Conservation (phyloP, 306 rosid genomes). For the Vigna radiata region DNA sequence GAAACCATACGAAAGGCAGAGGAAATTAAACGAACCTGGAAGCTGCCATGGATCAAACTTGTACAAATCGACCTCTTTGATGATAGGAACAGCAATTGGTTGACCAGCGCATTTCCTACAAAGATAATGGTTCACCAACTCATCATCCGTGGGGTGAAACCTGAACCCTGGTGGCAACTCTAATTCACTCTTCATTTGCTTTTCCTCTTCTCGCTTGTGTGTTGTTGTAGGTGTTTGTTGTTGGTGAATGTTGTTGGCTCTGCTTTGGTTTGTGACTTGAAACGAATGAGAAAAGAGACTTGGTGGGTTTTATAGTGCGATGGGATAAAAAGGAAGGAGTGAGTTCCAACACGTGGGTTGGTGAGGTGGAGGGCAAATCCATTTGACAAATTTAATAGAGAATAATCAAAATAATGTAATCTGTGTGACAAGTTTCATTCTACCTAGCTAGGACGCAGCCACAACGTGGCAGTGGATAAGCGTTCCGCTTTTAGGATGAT, state of each 20-base stretch:
- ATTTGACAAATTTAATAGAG: neutral
- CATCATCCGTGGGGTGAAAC: conserved; percentile 96
- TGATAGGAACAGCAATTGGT: conserved; percentile 69
- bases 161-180: conserved; percentile 90
- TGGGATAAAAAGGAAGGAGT: neutral
- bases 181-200: conserved; percentile 57
- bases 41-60: conserved; percentile 96
- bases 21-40: conserved; percentile 63
- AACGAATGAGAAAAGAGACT: neutral
- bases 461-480: conserved; percentile 39
- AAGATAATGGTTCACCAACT: conserved; percentile 78
- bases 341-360: conserved; percentile 56
- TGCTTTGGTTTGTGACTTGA: conserved; percentile 30
- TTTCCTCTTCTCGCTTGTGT: neutral
- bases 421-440: neutral
- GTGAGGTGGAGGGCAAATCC: conserved; percentile 32
- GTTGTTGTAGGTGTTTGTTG: neutral
- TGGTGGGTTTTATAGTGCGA: conserved; percentile 39
- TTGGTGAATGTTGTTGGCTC: too few species aligned
- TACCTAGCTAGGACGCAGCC: conserved; percentile 38
- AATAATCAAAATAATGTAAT: neutral
- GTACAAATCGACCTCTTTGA: conserved; percentile 87
- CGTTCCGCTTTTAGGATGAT: neutral
- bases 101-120: conserved; percentile 72
- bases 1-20: neutral